Base-by-base conservation (phyloP, 805 yeast genomes). In the Pachysolen tannophilus region DNA sequence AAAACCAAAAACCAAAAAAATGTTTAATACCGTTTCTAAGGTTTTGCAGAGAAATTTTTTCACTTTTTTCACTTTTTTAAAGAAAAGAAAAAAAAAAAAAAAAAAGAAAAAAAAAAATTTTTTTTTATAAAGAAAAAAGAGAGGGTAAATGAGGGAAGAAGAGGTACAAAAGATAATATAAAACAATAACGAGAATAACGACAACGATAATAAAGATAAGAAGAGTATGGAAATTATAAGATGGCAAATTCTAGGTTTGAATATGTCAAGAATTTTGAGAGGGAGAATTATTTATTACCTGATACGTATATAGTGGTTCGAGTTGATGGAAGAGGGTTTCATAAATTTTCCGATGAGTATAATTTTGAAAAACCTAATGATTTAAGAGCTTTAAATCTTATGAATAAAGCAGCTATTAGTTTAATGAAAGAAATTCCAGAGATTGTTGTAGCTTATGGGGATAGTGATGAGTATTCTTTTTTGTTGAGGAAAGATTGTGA, bases 321-420 rank as follows among this genome's bases (percentile, higher is more conserved):
- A 28, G 76, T 92, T 0, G 98, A 92, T 50, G 98, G 98, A 1
- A 72, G 92, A 43, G 94, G 95, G 17, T 92, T 92, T 54, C 98
- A 92, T 58, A 79, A 76, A 46, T 81, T 92, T 47, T 78, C 94
- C 2, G 69, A 69, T 25, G 59, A 62, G 38, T 92, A 92, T 55
- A 57, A 73, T 3, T 90, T 92, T 55, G 72, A 56, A 2, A 92
- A 92, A 52, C 98, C 98, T 3, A 92, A 92, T 50, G 98, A 92
- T 57, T 41, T 56, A 19, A 53, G 75, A 17, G 97, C 97, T 0
- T 56, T 92, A 21, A 58, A 63, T 2, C 71, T 87, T 41, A 87
- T 92, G 87, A 92, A 87, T 58, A 62, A 67, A 3, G 77, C 95
- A 3, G 97, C 97, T 0, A 46, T 53, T 40, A 69, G 72, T 32